phyloP scores from a whole-genome alignment of 2,329 filamentous ascomycete genomes.

The Knoxdaviesia proteae region DNA sequence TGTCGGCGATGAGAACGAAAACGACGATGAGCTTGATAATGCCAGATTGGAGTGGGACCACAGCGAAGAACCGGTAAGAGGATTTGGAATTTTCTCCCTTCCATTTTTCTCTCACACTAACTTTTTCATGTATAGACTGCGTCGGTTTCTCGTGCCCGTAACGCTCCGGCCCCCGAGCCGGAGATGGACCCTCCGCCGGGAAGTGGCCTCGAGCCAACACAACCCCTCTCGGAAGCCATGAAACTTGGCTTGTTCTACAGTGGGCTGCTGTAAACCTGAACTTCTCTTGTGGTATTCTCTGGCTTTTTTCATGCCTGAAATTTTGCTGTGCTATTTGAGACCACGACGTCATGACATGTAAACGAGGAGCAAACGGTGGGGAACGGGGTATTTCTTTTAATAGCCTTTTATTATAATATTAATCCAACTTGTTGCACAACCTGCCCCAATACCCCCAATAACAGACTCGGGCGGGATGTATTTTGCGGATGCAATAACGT shows the following conservation, averaged over 20 bases:
- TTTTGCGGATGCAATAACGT: constrained; percentile 38
- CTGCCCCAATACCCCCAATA: constrained; percentile 51
- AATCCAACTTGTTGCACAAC: constrained; percentile 79
- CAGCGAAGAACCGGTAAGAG: constrained; percentile 37
- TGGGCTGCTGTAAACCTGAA: too few species aligned
- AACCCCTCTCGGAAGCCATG: constrained; percentile 48
- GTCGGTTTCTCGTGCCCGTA: not conserved
- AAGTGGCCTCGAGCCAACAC: constrained; percentile 42
- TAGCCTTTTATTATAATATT: constrained; percentile 15
- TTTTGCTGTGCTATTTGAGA: too few species aligned
- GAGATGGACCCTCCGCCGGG: too few species aligned
- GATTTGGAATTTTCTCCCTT: constrained; percentile 2
- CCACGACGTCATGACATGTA: too few species aligned
- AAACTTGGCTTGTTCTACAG: constrained; percentile 19
- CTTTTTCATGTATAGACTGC: too few species aligned
- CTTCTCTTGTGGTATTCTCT: too few species aligned
- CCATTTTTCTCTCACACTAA: too few species aligned
- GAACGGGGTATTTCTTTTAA: too few species aligned
- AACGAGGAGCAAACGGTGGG: too few species aligned
- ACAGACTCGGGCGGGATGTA: constrained; percentile 27
- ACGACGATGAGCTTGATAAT: constrained; percentile 42
- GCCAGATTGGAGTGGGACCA: constrained; percentile 57
- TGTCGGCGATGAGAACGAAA: constrained; percentile 30
- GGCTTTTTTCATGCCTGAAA: too few species aligned
- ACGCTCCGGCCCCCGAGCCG: too few species aligned